A percentile compares a stretch with the other conserved stretches of the same genome.
Conservation (phyloP, 1,284 basidiomycete genomes). For the Sanghuangporus weigelae region DNA sequence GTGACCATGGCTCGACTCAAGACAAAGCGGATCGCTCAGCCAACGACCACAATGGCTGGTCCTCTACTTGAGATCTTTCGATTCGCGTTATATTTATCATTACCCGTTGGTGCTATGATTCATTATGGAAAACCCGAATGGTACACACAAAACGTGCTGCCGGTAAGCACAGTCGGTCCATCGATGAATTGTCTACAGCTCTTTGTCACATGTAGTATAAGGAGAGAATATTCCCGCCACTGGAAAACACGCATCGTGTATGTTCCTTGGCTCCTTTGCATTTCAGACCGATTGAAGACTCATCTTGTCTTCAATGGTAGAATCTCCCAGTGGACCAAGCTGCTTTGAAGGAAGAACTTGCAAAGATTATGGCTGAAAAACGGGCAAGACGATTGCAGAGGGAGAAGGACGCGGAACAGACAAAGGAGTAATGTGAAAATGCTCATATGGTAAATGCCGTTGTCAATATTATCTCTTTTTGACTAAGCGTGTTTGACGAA, state of each 20-base stretch:
- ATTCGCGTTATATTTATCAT: slow-evolving; percentile 84
- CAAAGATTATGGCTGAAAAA: slow-evolving; percentile 62
- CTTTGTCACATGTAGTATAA: slow-evolving; percentile 49
- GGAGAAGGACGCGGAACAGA: slow-evolving; percentile 27
- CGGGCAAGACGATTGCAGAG: slow-evolving; percentile 39
- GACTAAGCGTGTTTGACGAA: neutral
- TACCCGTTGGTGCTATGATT: slow-evolving; percentile 78
- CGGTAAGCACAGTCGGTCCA: slow-evolving; percentile 46
- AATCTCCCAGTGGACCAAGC: slow-evolving; percentile 59
- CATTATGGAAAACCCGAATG: slow-evolving; percentile 89
- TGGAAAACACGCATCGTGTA: slow-evolving; percentile 52
- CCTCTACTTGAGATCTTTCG: slow-evolving; percentile 87
- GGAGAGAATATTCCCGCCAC: slow-evolving; percentile 61
- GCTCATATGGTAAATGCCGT: neutral
- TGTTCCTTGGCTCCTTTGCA: slow-evolving; percentile 3
- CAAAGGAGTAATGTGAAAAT: slow-evolving; percentile 17
- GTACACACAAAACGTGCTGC: slow-evolving; percentile 77
- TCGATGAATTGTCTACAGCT: neutral
- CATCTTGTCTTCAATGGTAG: slow-evolving; percentile 28
- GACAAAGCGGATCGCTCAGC: neutral
- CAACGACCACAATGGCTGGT: slow-evolving; percentile 53
- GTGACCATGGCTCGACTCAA: neutral
- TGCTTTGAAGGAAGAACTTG: slow-evolving; percentile 60
- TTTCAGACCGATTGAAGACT: slow-evolving; percentile 10
- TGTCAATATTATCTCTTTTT: neutral